phyloP scores from a whole-genome alignment of 2,329 filamentous ascomycete species.

The Hirsutella thompsonii region DNA sequence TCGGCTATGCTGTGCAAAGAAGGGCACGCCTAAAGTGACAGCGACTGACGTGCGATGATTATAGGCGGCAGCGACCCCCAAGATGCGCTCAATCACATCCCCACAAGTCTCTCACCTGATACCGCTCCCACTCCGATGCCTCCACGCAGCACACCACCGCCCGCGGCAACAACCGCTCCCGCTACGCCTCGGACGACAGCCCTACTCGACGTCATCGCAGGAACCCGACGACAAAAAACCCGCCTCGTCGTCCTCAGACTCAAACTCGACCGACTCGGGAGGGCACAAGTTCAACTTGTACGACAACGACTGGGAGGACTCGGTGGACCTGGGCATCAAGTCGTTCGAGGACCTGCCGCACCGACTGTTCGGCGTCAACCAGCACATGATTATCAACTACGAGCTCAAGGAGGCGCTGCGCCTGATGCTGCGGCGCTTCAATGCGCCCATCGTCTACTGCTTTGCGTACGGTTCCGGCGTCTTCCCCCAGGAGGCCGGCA shows the following conservation, averaged over 20 bases:
- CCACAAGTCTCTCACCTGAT: too few relatives aligned
- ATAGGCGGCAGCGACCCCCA: slow-evolving; percentile 6
- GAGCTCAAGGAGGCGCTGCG: slow-evolving; percentile 88
- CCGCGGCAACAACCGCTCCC: neutral
- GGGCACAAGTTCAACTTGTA: slow-evolving; percentile 22
- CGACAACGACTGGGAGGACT: slow-evolving; percentile 29
- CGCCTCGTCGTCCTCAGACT: neutral
- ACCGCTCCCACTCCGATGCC: neutral
- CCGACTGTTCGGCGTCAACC: slow-evolving; percentile 75
- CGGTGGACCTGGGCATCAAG: slow-evolving; percentile 25
- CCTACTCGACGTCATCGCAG: neutral
- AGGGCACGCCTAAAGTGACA: too few relatives aligned
- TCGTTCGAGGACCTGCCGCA: slow-evolving; percentile 32
- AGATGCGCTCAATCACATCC: too few relatives aligned
- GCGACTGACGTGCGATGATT: too few relatives aligned
- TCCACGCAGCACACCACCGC: neutral
- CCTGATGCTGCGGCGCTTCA: slow-evolving; percentile 80
- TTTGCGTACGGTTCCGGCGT: slow-evolving; percentile 97
- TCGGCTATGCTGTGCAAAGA: too few relatives aligned
- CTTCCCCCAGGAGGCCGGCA: slow-evolving; percentile 61
- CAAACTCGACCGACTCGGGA: slow-evolving; percentile 10
- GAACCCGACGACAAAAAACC: neutral
- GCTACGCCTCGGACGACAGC: neutral
- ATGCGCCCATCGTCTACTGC: slow-evolving; percentile 86
- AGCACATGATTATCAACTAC: slow-evolving; percentile 90